Evolutionary conservation across 1,284 basidiomycete species (phyloP).

Genomic region (Tetrapyrgos nigripes): DNA sequence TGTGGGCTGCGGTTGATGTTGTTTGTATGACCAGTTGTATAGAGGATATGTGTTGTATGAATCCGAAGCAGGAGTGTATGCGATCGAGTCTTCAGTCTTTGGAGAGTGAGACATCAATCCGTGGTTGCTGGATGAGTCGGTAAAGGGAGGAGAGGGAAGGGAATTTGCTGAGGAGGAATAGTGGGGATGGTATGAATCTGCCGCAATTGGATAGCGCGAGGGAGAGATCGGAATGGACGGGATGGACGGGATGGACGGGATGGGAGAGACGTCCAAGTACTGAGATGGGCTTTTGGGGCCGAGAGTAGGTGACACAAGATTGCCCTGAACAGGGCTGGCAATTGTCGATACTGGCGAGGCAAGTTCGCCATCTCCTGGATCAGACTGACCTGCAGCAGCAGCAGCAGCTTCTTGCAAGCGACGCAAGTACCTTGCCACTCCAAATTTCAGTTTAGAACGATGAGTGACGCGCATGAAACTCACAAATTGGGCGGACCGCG

Average conservation of each 20-base stretch:
- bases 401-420: slow-evolving; percentile 80
- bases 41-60: slow-evolving; percentile 67
- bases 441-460: slow-evolving; percentile 9
- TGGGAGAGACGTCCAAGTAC: slow-evolving; percentile 56
- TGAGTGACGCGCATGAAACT: slow-evolving; percentile 34
- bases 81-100: slow-evolving; percentile 48
- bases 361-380: slow-evolving; percentile 45
- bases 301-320: slow-evolving; percentile 52
- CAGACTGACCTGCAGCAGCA: slow-evolving; percentile 50
- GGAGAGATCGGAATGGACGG: slow-evolving; percentile 59
- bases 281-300: slow-evolving; percentile 51
- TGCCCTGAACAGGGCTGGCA: slow-evolving; percentile 54
- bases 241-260: slow-evolving; percentile 44
- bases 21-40: slow-evolving; percentile 75
- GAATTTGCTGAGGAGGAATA: slow-evolving; percentile 47
- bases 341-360: slow-evolving; percentile 57
- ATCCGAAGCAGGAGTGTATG: slow-evolving; percentile 49
- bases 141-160: slow-evolving; percentile 34
- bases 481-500: slow-evolving; percentile 89
- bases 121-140: slow-evolving; percentile 17
- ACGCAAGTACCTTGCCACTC: slow-evolving; percentile 66
- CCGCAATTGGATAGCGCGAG: slow-evolving; percentile 73
- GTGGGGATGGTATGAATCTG: slow-evolving; percentile 66
- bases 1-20: slow-evolving; percentile 59
- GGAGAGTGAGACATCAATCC: slow-evolving; percentile 21